A percentile compares a stretch with the other conserved stretches of the same genome.
These are phyloP conservation scores for Hypomontagnella monticulosa DNA, from an alignment of 495 filamentous ascomycete species.

Conservation along the genomic window DNA sequence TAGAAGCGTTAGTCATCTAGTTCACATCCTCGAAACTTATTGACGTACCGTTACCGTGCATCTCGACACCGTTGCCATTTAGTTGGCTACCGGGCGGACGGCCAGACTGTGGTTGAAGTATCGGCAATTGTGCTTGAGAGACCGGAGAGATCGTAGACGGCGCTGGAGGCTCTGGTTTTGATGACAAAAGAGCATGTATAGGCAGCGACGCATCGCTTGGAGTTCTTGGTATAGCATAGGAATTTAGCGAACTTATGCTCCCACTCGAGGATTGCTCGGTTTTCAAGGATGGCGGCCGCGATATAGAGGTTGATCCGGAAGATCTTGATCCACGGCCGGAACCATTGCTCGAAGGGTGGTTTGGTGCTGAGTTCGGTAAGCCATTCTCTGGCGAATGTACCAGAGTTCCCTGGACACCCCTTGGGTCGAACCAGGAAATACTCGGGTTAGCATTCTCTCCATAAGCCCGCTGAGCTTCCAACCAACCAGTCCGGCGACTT, in stretches of 20 bases:
- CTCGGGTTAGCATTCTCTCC: conserved; percentile 22
- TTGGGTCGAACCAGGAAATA: conserved; percentile 42
- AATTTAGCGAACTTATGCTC: conserved; percentile 46
- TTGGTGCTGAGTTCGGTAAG: conserved; percentile 20
- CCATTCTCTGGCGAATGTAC: conserved; percentile 42
- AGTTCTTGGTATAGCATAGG: conserved; percentile 49
- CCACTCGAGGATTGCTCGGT: conserved; percentile 52
- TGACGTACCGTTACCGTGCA: conserved; percentile 19
- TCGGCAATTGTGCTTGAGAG: conserved; percentile 31
- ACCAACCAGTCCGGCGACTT: conserved; percentile 33
- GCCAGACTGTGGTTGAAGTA: conserved; percentile 35
- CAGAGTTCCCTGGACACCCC: conserved; percentile 26
- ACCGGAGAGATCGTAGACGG: background rate
- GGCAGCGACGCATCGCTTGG: conserved; percentile 56
- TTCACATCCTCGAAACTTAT: background rate
- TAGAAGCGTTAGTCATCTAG: background rate
- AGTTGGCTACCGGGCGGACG: conserved; percentile 28
- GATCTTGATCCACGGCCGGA: conserved; percentile 36
- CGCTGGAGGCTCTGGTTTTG: conserved; percentile 45
- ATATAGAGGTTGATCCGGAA: conserved; percentile 38
- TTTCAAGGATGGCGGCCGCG: conserved; percentile 46
- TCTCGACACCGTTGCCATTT: conserved; percentile 10
- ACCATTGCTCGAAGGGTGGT: conserved; percentile 12
- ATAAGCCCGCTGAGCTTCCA: conserved; percentile 27
- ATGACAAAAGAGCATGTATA: conserved; percentile 56